Conservation (phyloP, 2,329 filamentous ascomycete species). For the Phaeosphaeriaceae sp. region DNA sequence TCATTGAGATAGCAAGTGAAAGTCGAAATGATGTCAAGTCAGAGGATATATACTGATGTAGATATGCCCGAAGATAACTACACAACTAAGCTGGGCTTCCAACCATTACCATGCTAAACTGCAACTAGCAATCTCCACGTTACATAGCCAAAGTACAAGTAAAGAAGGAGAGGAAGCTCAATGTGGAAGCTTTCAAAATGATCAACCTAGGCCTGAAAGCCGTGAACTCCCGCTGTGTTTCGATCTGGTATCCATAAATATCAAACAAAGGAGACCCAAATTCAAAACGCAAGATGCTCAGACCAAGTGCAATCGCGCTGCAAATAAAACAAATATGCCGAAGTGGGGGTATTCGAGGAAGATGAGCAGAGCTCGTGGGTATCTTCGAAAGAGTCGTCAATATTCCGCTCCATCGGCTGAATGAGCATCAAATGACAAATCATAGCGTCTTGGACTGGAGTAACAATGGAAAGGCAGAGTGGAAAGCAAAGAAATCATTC, state of each 20-base stretch:
- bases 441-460: constrained; percentile 21
- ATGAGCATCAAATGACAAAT: constrained; percentile 18
- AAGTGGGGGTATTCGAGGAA: constrained; percentile 17
- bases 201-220: neutral
- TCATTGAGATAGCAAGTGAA: neutral
- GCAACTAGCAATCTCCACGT: neutral
- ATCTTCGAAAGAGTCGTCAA: constrained; percentile 39
- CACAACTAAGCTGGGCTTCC: neutral
- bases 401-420: constrained; percentile 30
- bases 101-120: neutral
- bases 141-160: neutral
- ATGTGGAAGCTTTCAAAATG: neutral
- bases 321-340: constrained; percentile 9
- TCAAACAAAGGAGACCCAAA: constrained; percentile 10
- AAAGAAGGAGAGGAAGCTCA: neutral
- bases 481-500: constrained; percentile 28
- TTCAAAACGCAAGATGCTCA: constrained; percentile 19
- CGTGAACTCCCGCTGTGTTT: constrained; percentile 29
- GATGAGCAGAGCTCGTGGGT: constrained; percentile 36
- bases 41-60: neutral
- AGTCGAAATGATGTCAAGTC: neutral
- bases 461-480: constrained; percentile 21
- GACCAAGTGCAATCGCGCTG: constrained; percentile 18
- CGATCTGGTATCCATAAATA: constrained; percentile 35
- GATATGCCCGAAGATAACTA: neutral